phyloP scores from a whole-genome alignment of 495 filamentous ascomycete genomes.

The Cercophora newfieldiana region DNA sequence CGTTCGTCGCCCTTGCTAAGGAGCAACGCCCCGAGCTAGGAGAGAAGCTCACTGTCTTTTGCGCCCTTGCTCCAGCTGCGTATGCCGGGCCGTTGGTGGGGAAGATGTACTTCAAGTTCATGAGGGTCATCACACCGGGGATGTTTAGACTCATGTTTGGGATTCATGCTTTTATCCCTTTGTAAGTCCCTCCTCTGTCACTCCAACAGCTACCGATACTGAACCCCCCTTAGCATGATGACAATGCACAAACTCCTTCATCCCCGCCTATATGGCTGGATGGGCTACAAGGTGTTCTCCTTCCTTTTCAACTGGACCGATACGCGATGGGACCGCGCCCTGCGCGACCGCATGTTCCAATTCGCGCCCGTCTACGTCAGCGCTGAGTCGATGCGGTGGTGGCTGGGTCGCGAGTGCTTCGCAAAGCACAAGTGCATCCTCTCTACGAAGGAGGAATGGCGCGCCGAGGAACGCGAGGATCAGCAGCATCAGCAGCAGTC shows the following conservation, averaged over 20 bases:
- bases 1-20: conserved; percentile 86
- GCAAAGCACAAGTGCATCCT: conserved; percentile 90
- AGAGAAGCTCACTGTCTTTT: conserved; percentile 83
- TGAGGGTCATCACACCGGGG: conserved; percentile 72
- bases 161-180: conserved; percentile 90
- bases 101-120: conserved; percentile 90
- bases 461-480: conserved; percentile 65
- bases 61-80: conserved; percentile 85
- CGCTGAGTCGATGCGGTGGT: conserved; percentile 92
- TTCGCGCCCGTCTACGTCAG: conserved; percentile 90
- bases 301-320: conserved; percentile 93
- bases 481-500: conserved; percentile 23
- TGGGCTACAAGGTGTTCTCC: conserved; percentile 88
- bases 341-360: conserved; percentile 84
- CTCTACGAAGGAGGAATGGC: conserved; percentile 66
- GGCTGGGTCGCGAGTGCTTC: conserved; percentile 89
- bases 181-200: conserved; percentile 29
- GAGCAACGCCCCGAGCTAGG: conserved; percentile 90
- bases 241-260: conserved; percentile 68
- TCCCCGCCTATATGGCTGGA: conserved; percentile 69
- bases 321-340: conserved; percentile 75
- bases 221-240: conserved; percentile 82
- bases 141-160: conserved; percentile 85
- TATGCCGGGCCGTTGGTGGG: conserved; percentile 87
- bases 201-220: too few species aligned